phyloP scores from a whole-genome alignment of 768 basidiomycete species.

The Obba rivulosa region DNA sequence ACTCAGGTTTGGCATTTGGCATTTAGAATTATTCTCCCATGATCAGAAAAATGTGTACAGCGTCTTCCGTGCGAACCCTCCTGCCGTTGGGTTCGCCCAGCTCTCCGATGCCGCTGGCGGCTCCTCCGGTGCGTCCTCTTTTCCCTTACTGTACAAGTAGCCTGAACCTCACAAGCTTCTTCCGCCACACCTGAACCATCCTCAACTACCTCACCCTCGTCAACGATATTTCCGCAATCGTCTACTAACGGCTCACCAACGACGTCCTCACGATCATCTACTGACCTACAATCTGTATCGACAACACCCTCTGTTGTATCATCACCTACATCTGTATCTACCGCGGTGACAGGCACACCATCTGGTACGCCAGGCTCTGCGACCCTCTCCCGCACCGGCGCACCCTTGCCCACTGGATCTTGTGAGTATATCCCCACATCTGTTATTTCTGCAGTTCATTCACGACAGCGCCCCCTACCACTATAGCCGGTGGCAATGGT shows the following conservation, averaged over 20 bases:
- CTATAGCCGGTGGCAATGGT: no score
- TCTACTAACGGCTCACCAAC: neutral
- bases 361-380: conserved; percentile 11
- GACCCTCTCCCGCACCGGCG: conserved; percentile 12
- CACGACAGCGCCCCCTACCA: no score
- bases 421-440: neutral
- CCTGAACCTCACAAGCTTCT: conserved; percentile 3
- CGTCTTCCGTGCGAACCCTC: conserved; percentile 42
- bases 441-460: no score
- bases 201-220: neutral
- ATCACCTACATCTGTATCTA: neutral
- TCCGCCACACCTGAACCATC: conserved; percentile 1
- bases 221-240: neutral
- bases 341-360: conserved; percentile 11
- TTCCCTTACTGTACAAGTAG: neutral
- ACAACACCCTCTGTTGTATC: conserved; percentile 1
- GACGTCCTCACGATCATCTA: neutral
- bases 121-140: conserved; percentile 20
- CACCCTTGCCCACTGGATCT: conserved; percentile 12
- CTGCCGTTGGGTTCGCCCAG: conserved; percentile 46
- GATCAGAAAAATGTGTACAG: conserved; percentile 54
- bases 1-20: neutral
- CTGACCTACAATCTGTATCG: neutral
- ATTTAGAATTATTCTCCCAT: no score
- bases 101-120: conserved; percentile 30